Conservation (phyloP, 352 stramenopile genomes). For the Phytophthora multivora region DNA sequence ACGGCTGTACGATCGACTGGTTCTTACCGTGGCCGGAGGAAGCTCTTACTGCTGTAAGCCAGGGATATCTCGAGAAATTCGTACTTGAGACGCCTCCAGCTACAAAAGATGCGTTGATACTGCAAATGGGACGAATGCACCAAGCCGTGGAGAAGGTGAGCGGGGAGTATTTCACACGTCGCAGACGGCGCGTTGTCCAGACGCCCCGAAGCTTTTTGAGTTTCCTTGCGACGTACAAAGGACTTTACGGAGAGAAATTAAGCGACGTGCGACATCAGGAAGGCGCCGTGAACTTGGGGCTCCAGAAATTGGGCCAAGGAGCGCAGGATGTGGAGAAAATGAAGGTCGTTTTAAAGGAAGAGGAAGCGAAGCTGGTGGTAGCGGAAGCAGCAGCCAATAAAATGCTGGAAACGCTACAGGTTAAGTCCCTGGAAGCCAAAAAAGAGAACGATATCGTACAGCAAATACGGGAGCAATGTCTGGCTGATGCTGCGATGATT, state of each 20-base stretch:
- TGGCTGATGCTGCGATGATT: slow-evolving; percentile 80
- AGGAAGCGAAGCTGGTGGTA: slow-evolving; percentile 87
- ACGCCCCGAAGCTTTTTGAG: slow-evolving; percentile 90
- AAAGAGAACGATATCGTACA: slow-evolving; percentile 90
- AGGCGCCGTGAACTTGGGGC: slow-evolving; percentile 81
- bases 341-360: slow-evolving; percentile 87
- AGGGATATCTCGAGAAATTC: slow-evolving; percentile 79
- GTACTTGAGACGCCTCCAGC: slow-evolving; percentile 57
- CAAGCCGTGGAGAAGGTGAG: slow-evolving; percentile 75
- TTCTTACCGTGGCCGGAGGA: slow-evolving; percentile 91
- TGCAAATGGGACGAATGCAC: slow-evolving; percentile 79
- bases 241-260: slow-evolving; percentile 78
- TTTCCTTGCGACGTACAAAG: slow-evolving; percentile 83
- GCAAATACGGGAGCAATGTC: slow-evolving; percentile 88
- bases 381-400: slow-evolving; percentile 84
- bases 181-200: slow-evolving; percentile 86
- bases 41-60: slow-evolving; percentile 81
- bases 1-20: slow-evolving; percentile 90
- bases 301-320: slow-evolving; percentile 89
- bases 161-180: slow-evolving; percentile 75
- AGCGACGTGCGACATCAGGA: slow-evolving; percentile 81
- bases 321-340: slow-evolving; percentile 90
- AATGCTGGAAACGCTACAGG: slow-evolving; percentile 79
- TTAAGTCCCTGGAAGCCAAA: slow-evolving; percentile 87
- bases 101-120: slow-evolving; percentile 64